Evolutionary conservation across 345 rosid species (phyloP).

Genomic region (Physaria fendleri): DNA sequence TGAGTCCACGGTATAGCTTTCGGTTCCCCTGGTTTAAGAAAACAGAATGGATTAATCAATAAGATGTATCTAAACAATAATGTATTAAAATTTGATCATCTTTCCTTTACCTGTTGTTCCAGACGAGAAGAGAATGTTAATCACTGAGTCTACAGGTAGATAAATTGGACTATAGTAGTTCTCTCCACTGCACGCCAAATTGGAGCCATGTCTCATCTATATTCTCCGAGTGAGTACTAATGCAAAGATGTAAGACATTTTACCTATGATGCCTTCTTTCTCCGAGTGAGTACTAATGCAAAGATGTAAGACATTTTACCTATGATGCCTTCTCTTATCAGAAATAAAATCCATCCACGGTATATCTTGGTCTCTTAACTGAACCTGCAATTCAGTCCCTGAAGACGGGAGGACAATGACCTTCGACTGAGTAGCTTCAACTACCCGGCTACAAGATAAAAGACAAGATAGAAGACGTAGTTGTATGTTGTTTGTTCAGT

Average conservation of each 20-base stretch:
- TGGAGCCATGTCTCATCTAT: neutral
- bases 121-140: conserved; percentile 86
- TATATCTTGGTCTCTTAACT: conserved; percentile 61
- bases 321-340: conserved; percentile 25
- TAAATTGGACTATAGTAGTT: conserved; percentile 42
- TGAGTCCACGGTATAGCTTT: conserved; percentile 97
- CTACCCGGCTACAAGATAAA: conserved; percentile 54
- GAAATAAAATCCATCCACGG: conserved; percentile 67
- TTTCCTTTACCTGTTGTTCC: conserved; percentile 73
- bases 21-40: conserved; percentile 60
- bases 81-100: neutral
- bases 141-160: conserved; percentile 47
- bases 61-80: neutral
- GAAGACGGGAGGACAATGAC: conserved; percentile 62
- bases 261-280: no score
- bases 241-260: neutral
- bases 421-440: conserved; percentile 66
- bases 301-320: conserved; percentile 36
- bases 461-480: neutral
- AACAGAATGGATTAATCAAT: neutral
- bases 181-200: conserved; percentile 33
- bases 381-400: conserved; percentile 42
- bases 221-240: neutral
- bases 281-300: neutral
- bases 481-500: neutral